phyloP scores from a whole-genome alignment of 345 rosid genomes.

The Firmiana major region DNA sequence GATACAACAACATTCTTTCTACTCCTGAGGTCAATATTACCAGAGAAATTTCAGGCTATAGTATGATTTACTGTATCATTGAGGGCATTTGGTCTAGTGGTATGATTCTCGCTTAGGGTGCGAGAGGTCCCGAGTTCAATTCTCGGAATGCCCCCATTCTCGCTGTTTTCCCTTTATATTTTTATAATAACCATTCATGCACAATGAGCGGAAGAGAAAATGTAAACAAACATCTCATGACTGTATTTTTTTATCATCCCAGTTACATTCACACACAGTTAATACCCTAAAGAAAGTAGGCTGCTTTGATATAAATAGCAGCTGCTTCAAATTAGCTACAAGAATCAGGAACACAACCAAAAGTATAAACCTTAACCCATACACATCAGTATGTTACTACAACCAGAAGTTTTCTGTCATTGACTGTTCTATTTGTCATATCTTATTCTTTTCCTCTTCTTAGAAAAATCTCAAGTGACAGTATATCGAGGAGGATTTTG shows the following conservation, averaged over 20 bases:
- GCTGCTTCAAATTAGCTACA: background rate
- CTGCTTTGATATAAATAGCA: background rate
- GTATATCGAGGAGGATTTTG: constrained; percentile 40
- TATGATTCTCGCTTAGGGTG: constrained; percentile 89
- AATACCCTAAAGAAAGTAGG: background rate
- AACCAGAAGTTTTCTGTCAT: background rate
- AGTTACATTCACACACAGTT: background rate
- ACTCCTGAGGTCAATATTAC: no score
- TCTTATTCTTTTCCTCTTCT: constrained; percentile 4
- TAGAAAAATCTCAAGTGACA: constrained; percentile 27
- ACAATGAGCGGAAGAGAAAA: background rate
- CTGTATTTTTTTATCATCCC: background rate
- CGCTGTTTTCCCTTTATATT: no score
- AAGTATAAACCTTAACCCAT: background rate
- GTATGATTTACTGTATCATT: no score
- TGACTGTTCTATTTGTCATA: background rate
- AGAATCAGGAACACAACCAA: background rate
- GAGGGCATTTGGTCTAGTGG: constrained; percentile 90
- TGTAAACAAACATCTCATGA: background rate
- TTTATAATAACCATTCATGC: background rate
- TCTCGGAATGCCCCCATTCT: constrained; percentile 56
- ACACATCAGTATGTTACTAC: background rate
- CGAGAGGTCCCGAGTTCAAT: constrained; percentile 67
- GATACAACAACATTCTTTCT: no score
- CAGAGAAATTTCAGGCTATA: no score